These are phyloP conservation scores for Tuctoria greenei DNA, from an alignment of 176 grass and related monocot species.

Conservation along the genomic window DNA sequence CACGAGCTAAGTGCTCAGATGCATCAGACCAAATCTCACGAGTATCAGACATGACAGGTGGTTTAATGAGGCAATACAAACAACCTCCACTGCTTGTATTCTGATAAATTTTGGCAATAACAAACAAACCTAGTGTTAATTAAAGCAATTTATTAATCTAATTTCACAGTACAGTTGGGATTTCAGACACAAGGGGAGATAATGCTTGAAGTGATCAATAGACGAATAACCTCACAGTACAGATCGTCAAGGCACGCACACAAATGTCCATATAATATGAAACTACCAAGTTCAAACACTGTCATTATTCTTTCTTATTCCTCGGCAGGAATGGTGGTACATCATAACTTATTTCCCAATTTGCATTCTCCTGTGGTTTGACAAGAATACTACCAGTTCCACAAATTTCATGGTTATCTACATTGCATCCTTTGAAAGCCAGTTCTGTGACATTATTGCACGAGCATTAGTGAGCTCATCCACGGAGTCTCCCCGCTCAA, in stretches of 20 bases:
- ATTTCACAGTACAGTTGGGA: not conserved
- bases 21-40: no score
- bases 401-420: conserved; percentile 32
- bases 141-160: not conserved
- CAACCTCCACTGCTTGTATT: not conserved
- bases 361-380: not conserved
- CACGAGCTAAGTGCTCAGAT: no score
- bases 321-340: not conserved
- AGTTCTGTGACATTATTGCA: conserved; percentile 38
- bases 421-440: conserved; percentile 47
- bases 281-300: not conserved
- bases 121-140: no score
- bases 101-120: not conserved
- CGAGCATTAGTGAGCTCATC: conserved; percentile 81
- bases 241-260: not conserved
- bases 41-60: no score
- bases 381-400: conserved; percentile 17
- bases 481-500: conserved; percentile 75
- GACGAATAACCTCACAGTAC: not conserved
- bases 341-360: conserved; percentile 29
- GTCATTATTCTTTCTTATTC: not conserved
- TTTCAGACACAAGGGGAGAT: not conserved
- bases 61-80: not conserved
- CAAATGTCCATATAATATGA: not conserved
- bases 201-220: not conserved